These are phyloP conservation scores for Nothopassalora personata DNA, from an alignment of 2,329 filamentous ascomycete genomes.

Conservation along the genomic window DNA sequence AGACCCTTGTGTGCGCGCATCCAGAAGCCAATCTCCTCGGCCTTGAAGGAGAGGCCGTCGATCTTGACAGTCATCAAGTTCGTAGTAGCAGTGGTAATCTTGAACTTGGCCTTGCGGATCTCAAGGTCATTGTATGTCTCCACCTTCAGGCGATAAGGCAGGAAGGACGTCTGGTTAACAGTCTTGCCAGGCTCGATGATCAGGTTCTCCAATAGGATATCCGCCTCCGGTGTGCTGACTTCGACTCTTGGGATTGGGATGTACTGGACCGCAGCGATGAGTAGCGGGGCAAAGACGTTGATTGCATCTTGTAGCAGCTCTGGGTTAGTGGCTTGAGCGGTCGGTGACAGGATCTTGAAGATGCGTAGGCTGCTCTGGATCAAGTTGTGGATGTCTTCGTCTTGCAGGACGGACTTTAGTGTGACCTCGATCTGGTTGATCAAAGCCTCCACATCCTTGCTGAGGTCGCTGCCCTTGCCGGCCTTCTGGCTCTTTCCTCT, in stretches of 20 bases:
- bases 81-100: constrained; percentile 65
- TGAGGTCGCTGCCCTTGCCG: constrained; percentile 61
- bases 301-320: constrained; percentile 70
- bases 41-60: constrained; percentile 75
- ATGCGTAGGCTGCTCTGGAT: constrained; percentile 61
- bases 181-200: constrained; percentile 83
- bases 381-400: constrained; percentile 67
- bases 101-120: constrained; percentile 69
- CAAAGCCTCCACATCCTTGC: constrained; percentile 67
- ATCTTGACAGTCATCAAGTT: constrained; percentile 67
- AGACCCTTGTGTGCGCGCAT: constrained; percentile 71
- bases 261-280: constrained; percentile 75
- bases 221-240: constrained; percentile 73
- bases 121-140: constrained; percentile 84
- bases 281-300: constrained; percentile 72
- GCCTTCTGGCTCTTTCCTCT: constrained; percentile 53
- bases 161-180: constrained; percentile 79
- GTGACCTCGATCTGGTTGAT: constrained; percentile 65
- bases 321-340: constrained; percentile 58
- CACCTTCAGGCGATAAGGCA: constrained; percentile 76
- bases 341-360: constrained; percentile 62
- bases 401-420: constrained; percentile 62
- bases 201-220: constrained; percentile 83
- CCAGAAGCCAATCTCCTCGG: constrained; percentile 87
- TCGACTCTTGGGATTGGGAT: constrained; percentile 89